Conservation (phyloP, 2,329 filamentous ascomycete genomes). For the Bipolaris zeicola region DNA sequence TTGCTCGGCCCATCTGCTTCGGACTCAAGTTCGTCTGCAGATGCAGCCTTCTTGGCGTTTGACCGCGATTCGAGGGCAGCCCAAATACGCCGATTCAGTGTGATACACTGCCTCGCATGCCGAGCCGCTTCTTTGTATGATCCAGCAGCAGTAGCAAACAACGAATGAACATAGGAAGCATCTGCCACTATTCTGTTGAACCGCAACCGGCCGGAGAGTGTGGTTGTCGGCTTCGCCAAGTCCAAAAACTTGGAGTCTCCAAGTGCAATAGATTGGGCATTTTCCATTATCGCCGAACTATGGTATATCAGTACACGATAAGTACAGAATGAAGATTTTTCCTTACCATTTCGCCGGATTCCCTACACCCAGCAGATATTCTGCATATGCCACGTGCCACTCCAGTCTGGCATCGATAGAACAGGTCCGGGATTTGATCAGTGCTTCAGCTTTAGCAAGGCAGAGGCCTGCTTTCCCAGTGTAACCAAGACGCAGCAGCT, state of each 20-base stretch:
- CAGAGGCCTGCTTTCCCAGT: conserved; percentile 62
- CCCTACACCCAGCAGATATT: conserved; percentile 73
- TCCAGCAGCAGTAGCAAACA: conserved; percentile 65
- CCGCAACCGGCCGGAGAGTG: conserved; percentile 42
- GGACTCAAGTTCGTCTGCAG: conserved; percentile 19
- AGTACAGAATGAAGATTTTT: not conserved
- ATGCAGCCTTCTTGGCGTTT: conserved; percentile 24
- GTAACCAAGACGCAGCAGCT: conserved; percentile 66
- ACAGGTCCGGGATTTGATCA: conserved; percentile 49
- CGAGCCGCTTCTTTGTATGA: conserved; percentile 53
- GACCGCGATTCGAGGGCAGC: conserved; percentile 55
- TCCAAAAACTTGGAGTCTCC: conserved; percentile 37
- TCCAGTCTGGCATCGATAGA: conserved; percentile 56
- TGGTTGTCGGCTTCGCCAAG: conserved; percentile 38
- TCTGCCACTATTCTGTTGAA: conserved; percentile 62
- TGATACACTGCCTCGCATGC: conserved; percentile 56
- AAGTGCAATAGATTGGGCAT: conserved; percentile 37
- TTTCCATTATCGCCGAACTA: conserved; percentile 38
- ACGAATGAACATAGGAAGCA: conserved; percentile 68
- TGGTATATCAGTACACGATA: conserved; percentile 18
- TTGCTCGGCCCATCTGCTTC: conserved; percentile 25
- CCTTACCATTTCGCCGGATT: conserved; percentile 64
- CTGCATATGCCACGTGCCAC: conserved; percentile 73
- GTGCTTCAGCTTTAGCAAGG: conserved; percentile 64
- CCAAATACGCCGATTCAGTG: conserved; percentile 59